These are phyloP conservation scores for Phytophthora gonapodyides DNA, from an alignment of 352 stramenopile species.

Conservation along the genomic window DNA sequence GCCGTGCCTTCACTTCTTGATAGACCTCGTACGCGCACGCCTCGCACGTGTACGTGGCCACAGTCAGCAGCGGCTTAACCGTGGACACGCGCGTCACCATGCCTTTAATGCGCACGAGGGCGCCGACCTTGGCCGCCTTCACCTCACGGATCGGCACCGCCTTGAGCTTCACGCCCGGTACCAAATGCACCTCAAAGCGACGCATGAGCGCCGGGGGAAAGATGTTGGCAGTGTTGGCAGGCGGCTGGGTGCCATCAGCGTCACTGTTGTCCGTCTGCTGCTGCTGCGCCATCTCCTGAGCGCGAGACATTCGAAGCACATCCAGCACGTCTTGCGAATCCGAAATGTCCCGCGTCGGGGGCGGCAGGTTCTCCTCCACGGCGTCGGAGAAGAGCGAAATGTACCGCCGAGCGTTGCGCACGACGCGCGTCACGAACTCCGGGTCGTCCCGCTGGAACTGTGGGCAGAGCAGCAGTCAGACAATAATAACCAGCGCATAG, in stretches of 20 bases:
- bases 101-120: conserved; percentile 95
- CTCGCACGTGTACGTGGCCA: conserved; percentile 98
- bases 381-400: conserved; percentile 88
- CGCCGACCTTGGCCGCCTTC: conserved; percentile 93
- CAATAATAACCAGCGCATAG: conserved; percentile 46
- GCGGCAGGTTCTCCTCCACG: conserved; percentile 86
- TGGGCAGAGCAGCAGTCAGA: conserved; percentile 2
- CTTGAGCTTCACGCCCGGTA: conserved; percentile 86
- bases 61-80: conserved; percentile 96
- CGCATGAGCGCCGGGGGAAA: conserved; percentile 94
- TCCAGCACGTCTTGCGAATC: conserved; percentile 86
- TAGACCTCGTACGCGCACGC: conserved; percentile 97
- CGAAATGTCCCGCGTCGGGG: conserved; percentile 80
- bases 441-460: conserved; percentile 81
- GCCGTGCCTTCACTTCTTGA: conserved; percentile 92
- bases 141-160: conserved; percentile 94
- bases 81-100: conserved; percentile 99
- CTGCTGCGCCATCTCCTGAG: conserved; percentile 69
- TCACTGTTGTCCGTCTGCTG: conserved; percentile 40
- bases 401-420: conserved; percentile 88
- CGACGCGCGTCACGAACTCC: conserved; percentile 83
- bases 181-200: conserved; percentile 83
- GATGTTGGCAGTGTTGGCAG: conserved; percentile 51
- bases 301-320: conserved; percentile 76
- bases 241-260: conserved; percentile 24